Evolutionary conservation across 2,329 filamentous ascomycete genomes (phyloP), one percentile per base, ranked within the genome.

Genomic region (Diaporthe vexans): DNA sequence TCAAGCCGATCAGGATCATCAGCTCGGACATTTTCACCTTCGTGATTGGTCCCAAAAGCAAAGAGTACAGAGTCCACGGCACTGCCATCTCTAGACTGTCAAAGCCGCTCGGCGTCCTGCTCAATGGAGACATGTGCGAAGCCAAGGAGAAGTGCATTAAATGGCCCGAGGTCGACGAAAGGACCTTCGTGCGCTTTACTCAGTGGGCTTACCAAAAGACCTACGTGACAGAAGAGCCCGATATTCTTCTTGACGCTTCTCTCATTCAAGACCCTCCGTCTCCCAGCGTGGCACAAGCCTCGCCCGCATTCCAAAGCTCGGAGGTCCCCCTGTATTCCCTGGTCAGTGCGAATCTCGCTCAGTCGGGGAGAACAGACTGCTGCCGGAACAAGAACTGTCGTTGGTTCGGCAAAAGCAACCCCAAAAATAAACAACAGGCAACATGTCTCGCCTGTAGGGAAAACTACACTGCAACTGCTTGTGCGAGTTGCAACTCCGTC

Each of bases 131-230:
- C 0, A 65, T 75, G 65, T 52, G 57, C 52, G 76, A 77, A 65
- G 68, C 76, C 9, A n/a, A 56, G 19, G 71, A 75, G 35, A 46
- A 52, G 15, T n/a, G 65, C 26, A 65, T 77, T 4, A 13, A 71
- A 3, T 77, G 76, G 76, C 72, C 75, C 3, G 76, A 77, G 35
- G 24, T 77, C 15, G 76, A 77, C 5, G 73, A 76, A 33, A 37
- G 74, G 7, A 75, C 73, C 0, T 77, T 77, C 26, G 58, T 76
- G 15, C 74, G 71, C 1, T 76, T 77, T 26, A 35, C 40, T 4
- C 57, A 75, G 35, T 77, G 74, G 76, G 76, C 76, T 17, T 77
- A 77, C 59, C 71, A 71, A 0, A 19, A 54, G 11, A 52, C 40
- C 11, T 77, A 77, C 40, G 43, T 35, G 4, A 40, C 76, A 9